These are phyloP conservation scores for Geosmithia flava DNA, from an alignment of 2,329 filamentous ascomycete genomes.

Conservation along the genomic window DNA sequence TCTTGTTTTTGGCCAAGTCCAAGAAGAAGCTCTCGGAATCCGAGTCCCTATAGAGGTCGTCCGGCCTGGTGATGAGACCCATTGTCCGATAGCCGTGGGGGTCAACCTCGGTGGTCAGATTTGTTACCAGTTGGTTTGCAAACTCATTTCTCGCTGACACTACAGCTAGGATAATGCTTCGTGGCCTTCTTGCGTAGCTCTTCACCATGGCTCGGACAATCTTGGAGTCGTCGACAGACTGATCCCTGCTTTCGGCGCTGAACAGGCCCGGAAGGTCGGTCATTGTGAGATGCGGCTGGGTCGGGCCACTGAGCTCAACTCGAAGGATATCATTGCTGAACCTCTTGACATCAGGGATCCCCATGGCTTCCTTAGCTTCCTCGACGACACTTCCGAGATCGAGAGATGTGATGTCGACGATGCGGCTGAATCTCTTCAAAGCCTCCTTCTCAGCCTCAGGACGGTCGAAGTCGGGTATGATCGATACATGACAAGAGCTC, in stretches of 20 bases:
- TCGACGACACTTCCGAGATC: conserved; percentile 22
- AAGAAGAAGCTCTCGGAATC: conserved; percentile 25
- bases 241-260: conserved; percentile 29
- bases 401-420: not conserved
- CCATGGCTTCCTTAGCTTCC: conserved; percentile 35
- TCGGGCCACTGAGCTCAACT: conserved; percentile 33
- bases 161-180: conserved; percentile 49
- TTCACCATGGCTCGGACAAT: conserved; percentile 24
- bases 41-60: conserved; percentile 19
- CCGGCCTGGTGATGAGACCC: conserved; percentile 47
- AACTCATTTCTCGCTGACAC: conserved; percentile 44
- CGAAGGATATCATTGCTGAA: conserved; percentile 35
- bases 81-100: conserved; percentile 28
- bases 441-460: conserved; percentile 10
- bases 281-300: conserved; percentile 39
- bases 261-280: conserved; percentile 48
- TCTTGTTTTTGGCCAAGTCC: conserved; percentile 28
- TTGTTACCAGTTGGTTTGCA: conserved; percentile 44
- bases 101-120: conserved; percentile 21
- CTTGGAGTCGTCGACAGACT: conserved; percentile 23
- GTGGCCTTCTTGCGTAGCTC: conserved; percentile 41
- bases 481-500: conserved; percentile 14
- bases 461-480: conserved; percentile 15
- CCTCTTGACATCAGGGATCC: conserved; percentile 21
- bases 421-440: not conserved